These are phyloP conservation scores for Candida morakotiae DNA, from an alignment of 805 yeast species.

Conservation along the genomic window DNA sequence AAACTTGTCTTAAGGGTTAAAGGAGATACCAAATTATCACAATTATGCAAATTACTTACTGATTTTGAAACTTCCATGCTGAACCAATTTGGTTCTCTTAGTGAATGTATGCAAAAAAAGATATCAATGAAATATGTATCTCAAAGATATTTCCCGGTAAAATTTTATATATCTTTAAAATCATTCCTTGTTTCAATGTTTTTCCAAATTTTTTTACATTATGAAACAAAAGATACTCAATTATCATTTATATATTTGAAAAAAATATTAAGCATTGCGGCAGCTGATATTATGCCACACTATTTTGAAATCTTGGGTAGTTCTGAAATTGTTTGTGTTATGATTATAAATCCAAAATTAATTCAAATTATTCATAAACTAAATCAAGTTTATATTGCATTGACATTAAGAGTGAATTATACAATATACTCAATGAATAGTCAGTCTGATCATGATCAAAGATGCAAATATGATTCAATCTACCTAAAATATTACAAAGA, in stretches of 20 bases:
- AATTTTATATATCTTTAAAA: conserved; percentile 22
- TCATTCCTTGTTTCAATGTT: conserved; percentile 36
- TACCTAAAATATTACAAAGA: conserved; percentile 15
- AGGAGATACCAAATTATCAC: conserved; percentile 31
- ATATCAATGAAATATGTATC: conserved; percentile 9
- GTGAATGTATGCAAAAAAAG: conserved; percentile 14
- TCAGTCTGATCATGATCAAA: conserved; percentile 18
- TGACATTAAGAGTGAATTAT: conserved; percentile 27
- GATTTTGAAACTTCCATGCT: conserved; percentile 32
- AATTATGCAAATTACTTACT: conserved; percentile 29
- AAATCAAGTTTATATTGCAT: conserved; percentile 25
- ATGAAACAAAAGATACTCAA: conserved; percentile 25
- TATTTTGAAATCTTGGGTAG: conserved; percentile 31
- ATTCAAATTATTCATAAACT: conserved; percentile 29
- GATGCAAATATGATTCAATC: conserved; percentile 12
- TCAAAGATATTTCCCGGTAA: conserved; percentile 16
- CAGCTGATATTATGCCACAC: conserved; percentile 31
- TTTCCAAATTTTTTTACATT: conserved; percentile 41
- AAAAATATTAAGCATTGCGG: conserved; percentile 25
- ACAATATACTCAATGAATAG: conserved; percentile 20
- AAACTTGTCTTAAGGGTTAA: conserved; percentile 37
- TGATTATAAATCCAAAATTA: conserved; percentile 32
- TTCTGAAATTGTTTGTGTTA: conserved; percentile 32
- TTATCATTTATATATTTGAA: conserved; percentile 36
- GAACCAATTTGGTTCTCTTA: conserved; percentile 24